Evolutionary conservation across 345 rosid species (phyloP), one percentile per base, ranked within the genome.

Genomic region (Corchorus olitorius): DNA sequence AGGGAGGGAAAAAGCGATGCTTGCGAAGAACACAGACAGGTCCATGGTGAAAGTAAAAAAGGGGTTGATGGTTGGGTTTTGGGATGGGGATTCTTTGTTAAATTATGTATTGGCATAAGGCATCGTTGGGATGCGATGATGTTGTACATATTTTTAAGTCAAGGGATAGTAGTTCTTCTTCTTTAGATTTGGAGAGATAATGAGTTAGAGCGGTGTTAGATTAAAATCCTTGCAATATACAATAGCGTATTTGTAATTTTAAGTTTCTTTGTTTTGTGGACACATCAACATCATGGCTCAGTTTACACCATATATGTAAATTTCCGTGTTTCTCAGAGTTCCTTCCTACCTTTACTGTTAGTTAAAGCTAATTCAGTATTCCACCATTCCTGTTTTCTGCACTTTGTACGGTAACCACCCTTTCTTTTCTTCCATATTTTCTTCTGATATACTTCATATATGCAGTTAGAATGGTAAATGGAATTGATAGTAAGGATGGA

Each of bases 11-110:
- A 89, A 91, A 80, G 80, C 87, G 69, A 75, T 81, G 92, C 82
- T 80, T 93, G 84, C 85, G 94, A 83, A 83, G 97, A 84, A 90
- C 98, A 22, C 90, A 89, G 81, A 91, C 98, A 1, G 92, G 95
- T 79, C 98, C 95, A 12, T 96, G 97, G 99, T 96, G 86, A 90
- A 69, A 69, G 72, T 59, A 39, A 66, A 73, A 67, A 56, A 16
- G 60, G 27, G 27, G 27, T 27, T 27, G 27, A 27, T 1, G 27
- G 52, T 65, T 15, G 41, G 69, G 77, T 65, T 66, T 70, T 39
- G 43, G 43, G 27, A 27, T 27, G 27, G 64, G 70, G 78, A 75
- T 77, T 80, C 68, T 64, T 77, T 53, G 72, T 80, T 45, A 69
- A 79, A 71, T 62, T 34, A 66, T 78, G 70, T 56, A 61, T 27